Conservation (phyloP, 371 early-diverging fungal genomes). For the Apophysomyces elegans region DNA sequence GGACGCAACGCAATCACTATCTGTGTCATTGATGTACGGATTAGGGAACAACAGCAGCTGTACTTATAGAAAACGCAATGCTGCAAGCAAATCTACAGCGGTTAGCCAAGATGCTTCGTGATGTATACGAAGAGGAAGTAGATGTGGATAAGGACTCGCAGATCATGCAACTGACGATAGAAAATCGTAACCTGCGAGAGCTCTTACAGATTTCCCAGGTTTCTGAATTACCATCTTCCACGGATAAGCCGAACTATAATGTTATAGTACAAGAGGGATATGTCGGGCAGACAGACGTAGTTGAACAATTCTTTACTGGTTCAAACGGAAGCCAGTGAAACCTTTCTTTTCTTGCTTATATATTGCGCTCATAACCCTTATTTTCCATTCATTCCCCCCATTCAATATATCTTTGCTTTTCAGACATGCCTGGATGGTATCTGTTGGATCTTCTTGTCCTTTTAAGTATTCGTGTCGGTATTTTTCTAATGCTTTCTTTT, state of each 20-base stretch:
- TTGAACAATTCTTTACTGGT: slow-evolving; percentile 12
- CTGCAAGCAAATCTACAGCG: slow-evolving; percentile 37
- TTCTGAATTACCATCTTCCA: slow-evolving; percentile 2
- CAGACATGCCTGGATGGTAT: slow-evolving; percentile 21
- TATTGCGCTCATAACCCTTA: slow-evolving; percentile 31
- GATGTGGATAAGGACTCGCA: slow-evolving; percentile 22
- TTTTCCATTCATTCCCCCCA: slow-evolving; percentile 27
- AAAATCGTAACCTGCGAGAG: slow-evolving; percentile 35
- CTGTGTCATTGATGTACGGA: background rate
- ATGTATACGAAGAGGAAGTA: slow-evolving; percentile 22
- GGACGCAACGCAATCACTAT: background rate
- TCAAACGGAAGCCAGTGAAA: background rate
- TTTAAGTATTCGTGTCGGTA: slow-evolving; percentile 24
- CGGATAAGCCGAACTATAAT: background rate
- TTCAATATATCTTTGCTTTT: slow-evolving; percentile 25
- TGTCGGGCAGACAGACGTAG: background rate
- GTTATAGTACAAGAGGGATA: background rate
- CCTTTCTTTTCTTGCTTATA: slow-evolving; percentile 20
- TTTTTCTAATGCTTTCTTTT: background rate
- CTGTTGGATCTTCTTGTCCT: slow-evolving; percentile 16
- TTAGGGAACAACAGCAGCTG: slow-evolving; percentile 41
- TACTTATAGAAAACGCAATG: slow-evolving; percentile 47
- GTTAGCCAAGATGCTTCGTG: slow-evolving; percentile 30
- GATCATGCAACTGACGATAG: slow-evolving; percentile 33
- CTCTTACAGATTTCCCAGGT: slow-evolving; percentile 24